Percentiles rank a stretch among this genome's conserved stretches.
Evolutionary conservation across 2,329 filamentous ascomycete species (phyloP).

Genomic region (Claviceps sp.): DNA sequence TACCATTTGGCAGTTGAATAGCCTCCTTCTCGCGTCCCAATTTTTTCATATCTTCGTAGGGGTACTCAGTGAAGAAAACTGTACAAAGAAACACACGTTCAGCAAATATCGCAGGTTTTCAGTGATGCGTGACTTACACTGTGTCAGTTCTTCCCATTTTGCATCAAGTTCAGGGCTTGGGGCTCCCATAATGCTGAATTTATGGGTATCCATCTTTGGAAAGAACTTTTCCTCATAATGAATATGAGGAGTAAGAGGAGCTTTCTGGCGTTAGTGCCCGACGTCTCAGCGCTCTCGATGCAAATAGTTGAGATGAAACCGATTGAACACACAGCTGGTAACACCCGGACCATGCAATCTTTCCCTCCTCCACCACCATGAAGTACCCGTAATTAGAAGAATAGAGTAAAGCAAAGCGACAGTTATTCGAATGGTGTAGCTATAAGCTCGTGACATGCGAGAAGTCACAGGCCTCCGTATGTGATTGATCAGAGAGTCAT

Average conservation of each 20-base stretch:
- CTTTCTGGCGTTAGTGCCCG: not conserved
- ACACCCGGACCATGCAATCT: not conserved
- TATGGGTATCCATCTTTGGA: not conserved
- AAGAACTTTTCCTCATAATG: not conserved
- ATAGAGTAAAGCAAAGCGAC: not conserved
- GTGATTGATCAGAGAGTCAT: not conserved
- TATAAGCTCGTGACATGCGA: not conserved
- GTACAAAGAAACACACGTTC: not conserved
- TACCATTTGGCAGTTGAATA: not conserved
- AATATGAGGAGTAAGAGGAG: not conserved
- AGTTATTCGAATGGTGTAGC: not conserved
- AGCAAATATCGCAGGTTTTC: not conserved
- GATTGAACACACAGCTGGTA: not conserved
- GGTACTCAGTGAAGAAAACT: conserved; percentile 1
- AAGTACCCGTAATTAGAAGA: not conserved
- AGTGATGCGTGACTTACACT: not conserved
- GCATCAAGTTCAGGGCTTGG: conserved; percentile 1
- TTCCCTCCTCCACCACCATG: not conserved
- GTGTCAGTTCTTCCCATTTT: not conserved
- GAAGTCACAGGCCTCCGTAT: not conserved
- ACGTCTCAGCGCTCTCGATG: not conserved
- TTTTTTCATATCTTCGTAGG: not conserved
- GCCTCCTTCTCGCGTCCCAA: not conserved
- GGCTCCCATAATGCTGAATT: not conserved
- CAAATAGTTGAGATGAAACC: no score